Conservation (phyloP, 2,329 filamentous ascomycete species). For the Fusarium nygamai region DNA sequence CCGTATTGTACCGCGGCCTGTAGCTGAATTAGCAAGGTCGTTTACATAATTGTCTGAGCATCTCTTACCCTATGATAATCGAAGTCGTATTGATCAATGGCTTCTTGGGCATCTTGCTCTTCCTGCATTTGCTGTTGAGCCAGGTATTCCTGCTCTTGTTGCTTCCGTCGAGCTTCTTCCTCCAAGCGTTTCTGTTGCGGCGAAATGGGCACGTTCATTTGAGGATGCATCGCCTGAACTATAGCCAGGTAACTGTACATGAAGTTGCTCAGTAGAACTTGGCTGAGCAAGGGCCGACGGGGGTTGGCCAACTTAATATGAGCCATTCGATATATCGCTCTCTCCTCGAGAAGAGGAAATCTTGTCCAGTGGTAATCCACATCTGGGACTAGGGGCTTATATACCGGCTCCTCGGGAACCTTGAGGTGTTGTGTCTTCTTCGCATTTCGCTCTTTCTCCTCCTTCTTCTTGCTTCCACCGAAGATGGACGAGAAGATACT, state of each 20-base stretch:
- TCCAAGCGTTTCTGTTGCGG: conserved; percentile 75
- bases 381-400: conserved; percentile 80
- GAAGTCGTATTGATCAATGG: conserved; percentile 62
- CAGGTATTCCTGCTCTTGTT: conserved; percentile 60
- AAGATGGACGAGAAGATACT: conserved; percentile 96
- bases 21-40: background rate
- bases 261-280: conserved; percentile 97
- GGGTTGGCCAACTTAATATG: conserved; percentile 99
- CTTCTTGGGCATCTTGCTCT: conserved; percentile 57
- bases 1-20: conserved; percentile 59
- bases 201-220: conserved; percentile 89
- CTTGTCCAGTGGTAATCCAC: conserved; percentile 96
- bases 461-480: conserved; percentile 87
- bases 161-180: conserved; percentile 62
- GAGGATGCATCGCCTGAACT: conserved; percentile 98
- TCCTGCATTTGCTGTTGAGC: conserved; percentile 58
- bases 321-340: conserved; percentile 97
- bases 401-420: conserved; percentile 80
- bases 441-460: conserved; percentile 75
- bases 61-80: conserved; percentile 63
- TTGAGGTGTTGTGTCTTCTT: conserved; percentile 81
- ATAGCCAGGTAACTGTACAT: conserved; percentile 99
- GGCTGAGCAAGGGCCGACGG: conserved; percentile 87
- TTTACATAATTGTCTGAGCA: background rate
- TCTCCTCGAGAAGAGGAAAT: conserved; percentile 93